Conservation (phyloP, 768 basidiomycete genomes). For the Russula earlei region DNA sequence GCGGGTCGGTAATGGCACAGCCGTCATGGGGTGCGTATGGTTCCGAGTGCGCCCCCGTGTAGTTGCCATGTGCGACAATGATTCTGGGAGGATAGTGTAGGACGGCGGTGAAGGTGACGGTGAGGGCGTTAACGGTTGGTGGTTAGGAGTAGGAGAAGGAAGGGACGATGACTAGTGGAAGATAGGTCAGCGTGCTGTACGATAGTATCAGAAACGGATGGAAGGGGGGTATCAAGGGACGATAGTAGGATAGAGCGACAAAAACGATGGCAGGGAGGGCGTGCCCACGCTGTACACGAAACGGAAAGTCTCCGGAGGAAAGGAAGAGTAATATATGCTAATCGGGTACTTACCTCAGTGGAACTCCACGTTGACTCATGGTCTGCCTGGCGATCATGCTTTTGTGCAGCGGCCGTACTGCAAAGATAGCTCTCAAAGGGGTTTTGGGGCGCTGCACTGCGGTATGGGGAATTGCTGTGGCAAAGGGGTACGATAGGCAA, state of each 20-base stretch:
- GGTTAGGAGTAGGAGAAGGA: slow-evolving; percentile 13
- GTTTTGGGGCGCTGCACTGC: slow-evolving; percentile 42
- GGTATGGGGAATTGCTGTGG: slow-evolving; percentile 32
- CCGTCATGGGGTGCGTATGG: slow-evolving; percentile 1
- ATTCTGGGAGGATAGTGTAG: not conserved
- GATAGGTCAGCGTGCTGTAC: too few relatives aligned
- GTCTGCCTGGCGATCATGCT: slow-evolving; percentile 12
- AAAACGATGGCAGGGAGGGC: too few relatives aligned
- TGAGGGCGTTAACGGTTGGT: slow-evolving; percentile 13
- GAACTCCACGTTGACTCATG: slow-evolving; percentile 20
- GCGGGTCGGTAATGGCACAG: not conserved
- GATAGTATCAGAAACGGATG: too few relatives aligned
- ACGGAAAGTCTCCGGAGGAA: not conserved
- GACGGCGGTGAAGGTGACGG: slow-evolving; percentile 20
- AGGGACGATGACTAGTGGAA: slow-evolving; percentile 14
- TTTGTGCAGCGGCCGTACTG: slow-evolving; percentile 22
- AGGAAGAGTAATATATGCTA: not conserved
- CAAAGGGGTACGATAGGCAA: not conserved
- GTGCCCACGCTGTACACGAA: too few relatives aligned
- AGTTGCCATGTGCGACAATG: slow-evolving; percentile 1
- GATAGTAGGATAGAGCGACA: too few relatives aligned
- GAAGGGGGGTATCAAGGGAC: not conserved
- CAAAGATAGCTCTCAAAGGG: slow-evolving; percentile 45
- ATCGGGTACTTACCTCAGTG: slow-evolving; percentile 9
- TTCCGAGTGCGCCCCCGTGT: slow-evolving; percentile 13